Conservation (phyloP, 345 rosid genomes). For the Pugionium dolabratum region DNA sequence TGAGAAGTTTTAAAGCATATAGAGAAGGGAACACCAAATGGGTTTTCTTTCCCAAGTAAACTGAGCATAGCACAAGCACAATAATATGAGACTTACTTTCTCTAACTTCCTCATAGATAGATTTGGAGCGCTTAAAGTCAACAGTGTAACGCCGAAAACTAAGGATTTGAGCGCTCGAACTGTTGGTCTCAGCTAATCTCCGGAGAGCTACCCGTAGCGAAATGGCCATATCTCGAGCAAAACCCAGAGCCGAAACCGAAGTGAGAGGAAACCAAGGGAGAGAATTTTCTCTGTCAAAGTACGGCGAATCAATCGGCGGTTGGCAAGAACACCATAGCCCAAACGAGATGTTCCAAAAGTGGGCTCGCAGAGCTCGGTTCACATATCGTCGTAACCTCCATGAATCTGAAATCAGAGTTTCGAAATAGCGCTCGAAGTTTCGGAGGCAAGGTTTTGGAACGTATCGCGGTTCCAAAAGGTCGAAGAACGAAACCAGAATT, state of each 20-base stretch:
- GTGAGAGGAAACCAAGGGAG: constrained; percentile 10
- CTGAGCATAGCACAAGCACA: constrained; percentile 2
- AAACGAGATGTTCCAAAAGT: constrained; percentile 40
- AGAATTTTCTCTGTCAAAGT: constrained; percentile 23
- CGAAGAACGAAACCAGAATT: constrained; percentile 32
- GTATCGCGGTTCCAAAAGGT: constrained; percentile 30
- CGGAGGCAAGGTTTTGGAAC: constrained; percentile 28
- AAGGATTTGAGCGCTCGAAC: constrained; percentile 34
- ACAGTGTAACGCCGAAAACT: constrained; percentile 37
- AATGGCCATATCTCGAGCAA: constrained; percentile 31
- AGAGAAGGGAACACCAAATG: constrained; percentile 10
- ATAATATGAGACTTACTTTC: constrained; percentile 26
- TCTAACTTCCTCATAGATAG: constrained; percentile 19
- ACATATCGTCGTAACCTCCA: constrained; percentile 20
- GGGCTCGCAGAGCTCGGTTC: constrained; percentile 34
- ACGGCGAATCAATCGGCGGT: constrained; percentile 23
- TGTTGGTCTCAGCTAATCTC: constrained; percentile 37
- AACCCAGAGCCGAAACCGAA: constrained; percentile 25
- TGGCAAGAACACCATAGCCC: constrained; percentile 40
- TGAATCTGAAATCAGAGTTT: constrained; percentile 20
- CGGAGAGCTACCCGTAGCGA: constrained; percentile 18
- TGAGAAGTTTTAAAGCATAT: constrained; percentile 7
- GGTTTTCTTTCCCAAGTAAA: not conserved
- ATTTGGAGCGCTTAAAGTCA: constrained; percentile 12
- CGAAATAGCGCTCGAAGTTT: constrained; percentile 35